Percentiles rank a stretch among this genome's conserved stretches.
phyloP scores from a whole-genome alignment of 2,329 filamentous ascomycete species.

The Beauveria australis region DNA sequence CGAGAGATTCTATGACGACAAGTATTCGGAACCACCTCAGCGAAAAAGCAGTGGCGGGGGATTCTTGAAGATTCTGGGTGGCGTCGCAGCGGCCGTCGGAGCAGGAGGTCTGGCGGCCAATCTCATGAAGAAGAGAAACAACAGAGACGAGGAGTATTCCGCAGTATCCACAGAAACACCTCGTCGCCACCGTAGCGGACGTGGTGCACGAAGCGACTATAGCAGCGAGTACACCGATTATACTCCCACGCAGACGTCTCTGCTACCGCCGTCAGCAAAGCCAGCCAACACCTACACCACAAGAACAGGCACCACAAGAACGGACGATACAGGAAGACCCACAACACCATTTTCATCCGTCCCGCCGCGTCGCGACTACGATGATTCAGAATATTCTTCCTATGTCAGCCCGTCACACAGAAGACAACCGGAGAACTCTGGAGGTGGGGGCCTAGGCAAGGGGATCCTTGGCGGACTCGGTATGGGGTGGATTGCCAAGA shows the following conservation, averaged over 20 bases:
- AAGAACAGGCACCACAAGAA: slow-evolving; percentile 41
- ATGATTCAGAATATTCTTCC: slow-evolving; percentile 51
- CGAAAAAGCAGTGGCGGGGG: slow-evolving; percentile 41
- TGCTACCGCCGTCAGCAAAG: slow-evolving; percentile 39
- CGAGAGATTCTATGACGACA: slow-evolving; percentile 57
- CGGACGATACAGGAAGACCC: slow-evolving; percentile 38
- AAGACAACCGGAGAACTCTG: slow-evolving; percentile 34
- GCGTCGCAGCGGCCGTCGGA: slow-evolving; percentile 53
- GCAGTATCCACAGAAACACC: slow-evolving; percentile 56
- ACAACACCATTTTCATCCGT: slow-evolving; percentile 38
- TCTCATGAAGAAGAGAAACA: slow-evolving; percentile 45
- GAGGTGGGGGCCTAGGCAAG: slow-evolving; percentile 43
- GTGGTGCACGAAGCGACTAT: slow-evolving; percentile 39
- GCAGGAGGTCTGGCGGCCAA: slow-evolving; percentile 54
- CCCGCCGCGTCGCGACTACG: slow-evolving; percentile 35
- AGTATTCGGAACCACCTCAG: slow-evolving; percentile 43
- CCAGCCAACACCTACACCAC: slow-evolving; percentile 37
- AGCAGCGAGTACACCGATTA: slow-evolving; percentile 39
- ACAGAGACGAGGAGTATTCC: slow-evolving; percentile 52
- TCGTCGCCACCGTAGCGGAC: slow-evolving; percentile 35
- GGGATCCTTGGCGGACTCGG: slow-evolving; percentile 54
- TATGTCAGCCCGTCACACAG: slow-evolving; percentile 56
- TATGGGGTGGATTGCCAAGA: slow-evolving; percentile 60
- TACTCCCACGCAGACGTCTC: slow-evolving; percentile 27
- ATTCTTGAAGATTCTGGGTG: slow-evolving; percentile 52